Evolutionary conservation across 2,329 filamentous ascomycete genomes (phyloP), one percentile per base, ranked within the genome.

Genomic region (Botrytis sinoallii): DNA sequence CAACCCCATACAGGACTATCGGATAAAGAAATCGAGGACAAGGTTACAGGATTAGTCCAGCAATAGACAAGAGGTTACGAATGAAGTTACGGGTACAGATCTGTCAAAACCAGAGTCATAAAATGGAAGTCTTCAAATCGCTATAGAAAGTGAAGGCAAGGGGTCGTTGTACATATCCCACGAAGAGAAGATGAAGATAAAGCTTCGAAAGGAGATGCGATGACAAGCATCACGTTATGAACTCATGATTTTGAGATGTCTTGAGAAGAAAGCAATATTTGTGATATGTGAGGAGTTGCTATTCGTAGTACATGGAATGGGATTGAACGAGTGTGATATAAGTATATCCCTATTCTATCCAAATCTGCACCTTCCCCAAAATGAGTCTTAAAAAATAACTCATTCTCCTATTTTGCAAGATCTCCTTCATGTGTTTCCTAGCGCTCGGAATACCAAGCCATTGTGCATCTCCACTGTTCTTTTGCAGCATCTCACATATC

Each of bases 21-120:
- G 78, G 90, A 92, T 82, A 88, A 92, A 82, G 87, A 90, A 78
- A 92, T 93, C 76, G 71, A 75, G 59, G 70, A 71, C n/a, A 73
- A 71, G 65, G 75, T 75, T 38, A 69, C 74, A 68, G 60, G 55
- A 12, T 66, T 74, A 52, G 74, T 74, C n/a, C 72, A 75, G 48
- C 61, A 66, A 20, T 55, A 68, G 12, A 5, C 40, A 22, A 9
- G 25, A 42, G 7, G 14, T 63, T 4, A 25, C 60, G 7, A 63
- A 40, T 18, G 25, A 63, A 40, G 14, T 40, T 40, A 63, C 35
- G 25, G 60, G 12, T 63, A 40, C 35, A 35, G 7, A 40, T 38
- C 35, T 40, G 14, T 61, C 5, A 57, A 32, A 38, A 22, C 20
- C 5, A n/a, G 46, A 38, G 22, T 52, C 44, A 38, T 38, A 8